phyloP scores from a whole-genome alignment of 2,329 filamentous ascomycete species.

The Parastagonospora avenae region DNA sequence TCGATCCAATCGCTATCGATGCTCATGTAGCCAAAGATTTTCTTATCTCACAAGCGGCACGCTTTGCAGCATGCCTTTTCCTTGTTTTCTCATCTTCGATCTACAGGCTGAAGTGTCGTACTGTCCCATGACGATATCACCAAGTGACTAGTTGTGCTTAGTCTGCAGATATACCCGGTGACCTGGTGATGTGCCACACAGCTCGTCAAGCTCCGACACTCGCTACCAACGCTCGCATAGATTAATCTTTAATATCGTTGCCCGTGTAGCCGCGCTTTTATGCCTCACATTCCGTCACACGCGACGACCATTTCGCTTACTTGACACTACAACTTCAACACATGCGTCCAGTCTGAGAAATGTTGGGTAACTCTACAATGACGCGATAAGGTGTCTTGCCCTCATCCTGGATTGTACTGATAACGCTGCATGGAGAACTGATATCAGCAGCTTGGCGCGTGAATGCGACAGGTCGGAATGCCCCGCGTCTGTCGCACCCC shows the following conservation, averaged over 20 bases:
- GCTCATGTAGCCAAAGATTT: neutral
- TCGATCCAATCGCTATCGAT: constrained; percentile 24
- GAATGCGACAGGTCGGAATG: constrained; percentile 12
- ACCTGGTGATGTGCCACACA: constrained; percentile 11
- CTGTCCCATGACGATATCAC: constrained; percentile 12
- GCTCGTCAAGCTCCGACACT: neutral
- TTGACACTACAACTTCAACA: neutral
- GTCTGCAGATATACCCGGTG: constrained; percentile 9
- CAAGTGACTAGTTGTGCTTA: constrained; percentile 6
- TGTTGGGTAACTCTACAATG: neutral
- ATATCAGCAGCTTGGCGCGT: constrained; percentile 17
- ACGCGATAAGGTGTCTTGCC: constrained; percentile 2
- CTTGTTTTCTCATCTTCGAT: neutral
- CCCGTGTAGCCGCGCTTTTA: constrained; percentile 10
- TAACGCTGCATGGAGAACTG: constrained; percentile 26
- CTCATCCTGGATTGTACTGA: constrained; percentile 12
- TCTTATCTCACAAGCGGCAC: neutral
- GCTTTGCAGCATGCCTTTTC: neutral
- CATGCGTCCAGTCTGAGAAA: too few relatives aligned
- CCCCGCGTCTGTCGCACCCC: constrained; percentile 19
- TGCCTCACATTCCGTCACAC: neutral
- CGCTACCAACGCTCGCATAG: constrained; percentile 10
- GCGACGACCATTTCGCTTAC: neutral
- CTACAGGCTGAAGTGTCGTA: constrained; percentile 1
- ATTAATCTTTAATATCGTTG: constrained; percentile 11